A percentile compares a stretch with the other conserved stretches of the same genome.
Conservation (phyloP, 2,329 filamentous ascomycete genomes). For the Fusarium devonianum region DNA sequence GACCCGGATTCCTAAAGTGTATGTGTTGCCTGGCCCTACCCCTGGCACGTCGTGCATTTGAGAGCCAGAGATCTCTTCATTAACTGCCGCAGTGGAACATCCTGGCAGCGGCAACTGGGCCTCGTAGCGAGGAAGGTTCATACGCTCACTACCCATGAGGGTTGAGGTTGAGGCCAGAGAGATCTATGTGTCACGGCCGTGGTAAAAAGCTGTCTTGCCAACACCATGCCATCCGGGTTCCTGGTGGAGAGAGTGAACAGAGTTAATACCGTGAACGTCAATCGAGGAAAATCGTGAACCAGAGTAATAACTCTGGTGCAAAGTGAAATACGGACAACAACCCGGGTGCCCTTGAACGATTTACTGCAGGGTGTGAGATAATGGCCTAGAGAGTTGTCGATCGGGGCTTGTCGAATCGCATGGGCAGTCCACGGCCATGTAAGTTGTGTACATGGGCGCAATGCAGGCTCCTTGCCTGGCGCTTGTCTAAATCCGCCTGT, state of each 20-base stretch:
- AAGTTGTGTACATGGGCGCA: background rate
- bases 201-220: too few species aligned
- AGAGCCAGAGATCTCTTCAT: background rate
- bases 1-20: too few species aligned
- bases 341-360: constrained; percentile 1
- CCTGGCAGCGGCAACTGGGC: constrained; percentile 21
- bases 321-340: constrained; percentile 1
- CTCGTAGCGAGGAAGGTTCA: constrained; percentile 7
- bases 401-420: constrained; percentile 5
- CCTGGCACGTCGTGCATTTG: background rate
- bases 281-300: background rate
- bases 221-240: too few species aligned
- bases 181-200: background rate
- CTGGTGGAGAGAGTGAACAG: too few species aligned
- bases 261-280: too few species aligned
- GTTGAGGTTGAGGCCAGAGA: too few species aligned
- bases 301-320: too few species aligned
- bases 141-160: too few species aligned
- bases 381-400: constrained; percentile 9
- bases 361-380: constrained; percentile 1
- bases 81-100: constrained; percentile 23
- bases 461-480: constrained; percentile 2
- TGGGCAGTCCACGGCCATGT: background rate
- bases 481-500: constrained; percentile 8
- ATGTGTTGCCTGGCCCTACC: too few species aligned